phyloP scores from a whole-genome alignment of 257 asterid genomes.

The Misopates orontium region DNA sequence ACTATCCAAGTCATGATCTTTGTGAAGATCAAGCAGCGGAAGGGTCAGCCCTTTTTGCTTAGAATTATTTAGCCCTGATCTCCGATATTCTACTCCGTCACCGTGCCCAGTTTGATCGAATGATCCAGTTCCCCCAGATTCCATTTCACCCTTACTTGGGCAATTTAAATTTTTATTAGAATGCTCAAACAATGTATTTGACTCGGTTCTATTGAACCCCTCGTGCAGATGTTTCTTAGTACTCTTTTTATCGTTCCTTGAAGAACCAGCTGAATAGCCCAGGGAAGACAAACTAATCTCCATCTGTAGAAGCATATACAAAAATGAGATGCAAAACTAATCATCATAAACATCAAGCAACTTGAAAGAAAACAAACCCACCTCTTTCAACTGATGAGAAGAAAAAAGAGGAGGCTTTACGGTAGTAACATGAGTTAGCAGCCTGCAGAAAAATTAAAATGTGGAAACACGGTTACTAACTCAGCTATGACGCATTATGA shows the following conservation, averaged over 20 bases:
- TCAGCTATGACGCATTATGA: conserved; percentile 16
- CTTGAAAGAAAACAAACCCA: conserved; percentile 26
- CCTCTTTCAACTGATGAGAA: conserved; percentile 71
- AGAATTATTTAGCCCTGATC: conserved; percentile 36
- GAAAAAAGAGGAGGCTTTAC: conserved; percentile 62
- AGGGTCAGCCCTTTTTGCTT: conserved; percentile 58
- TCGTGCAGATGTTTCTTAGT: conserved; percentile 33
- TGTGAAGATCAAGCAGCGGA: conserved; percentile 92
- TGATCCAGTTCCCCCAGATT: conserved; percentile 35
- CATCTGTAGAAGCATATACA: conserved; percentile 53
- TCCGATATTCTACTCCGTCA: conserved; percentile 31
- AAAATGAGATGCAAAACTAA: conserved; percentile 28
- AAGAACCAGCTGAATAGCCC: conserved; percentile 35
- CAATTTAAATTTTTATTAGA: conserved; percentile 29
- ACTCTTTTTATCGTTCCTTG: conserved; percentile 27
- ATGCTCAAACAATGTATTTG: conserved; percentile 34
- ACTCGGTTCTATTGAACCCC: conserved; percentile 29
- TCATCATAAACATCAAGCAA: conserved; percentile 11
- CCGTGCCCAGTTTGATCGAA: conserved; percentile 34
- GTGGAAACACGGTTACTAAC: conserved; percentile 20
- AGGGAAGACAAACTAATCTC: conserved; percentile 47
- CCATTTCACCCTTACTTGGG: conserved; percentile 36
- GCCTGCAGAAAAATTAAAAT: conserved; percentile 49
- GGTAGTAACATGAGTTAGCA: conserved; percentile 55
- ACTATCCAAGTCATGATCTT: conserved; percentile 89